phyloP scores from a whole-genome alignment of 352 stramenopile species.

The Phytophthora uliginosa region DNA sequence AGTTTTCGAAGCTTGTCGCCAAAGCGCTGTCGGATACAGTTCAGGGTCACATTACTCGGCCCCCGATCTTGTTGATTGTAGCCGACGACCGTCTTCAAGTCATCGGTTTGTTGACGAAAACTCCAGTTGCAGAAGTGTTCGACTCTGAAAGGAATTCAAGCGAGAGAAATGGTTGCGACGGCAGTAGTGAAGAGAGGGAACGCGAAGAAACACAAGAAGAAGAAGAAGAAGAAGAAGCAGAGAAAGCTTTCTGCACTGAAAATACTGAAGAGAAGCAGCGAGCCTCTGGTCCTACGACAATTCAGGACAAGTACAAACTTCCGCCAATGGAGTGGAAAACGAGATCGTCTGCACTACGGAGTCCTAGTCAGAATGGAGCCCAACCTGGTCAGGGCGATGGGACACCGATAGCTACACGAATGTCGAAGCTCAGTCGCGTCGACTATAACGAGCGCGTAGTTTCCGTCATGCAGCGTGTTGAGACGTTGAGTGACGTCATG shows the following conservation, averaged over 20 bases:
- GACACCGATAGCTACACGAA: neutral
- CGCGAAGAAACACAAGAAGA: slow-evolving; percentile 6
- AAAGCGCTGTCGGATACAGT: slow-evolving; percentile 10
- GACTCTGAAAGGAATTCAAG: slow-evolving; percentile 3
- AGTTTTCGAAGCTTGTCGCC: slow-evolving; percentile 18
- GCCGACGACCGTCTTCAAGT: slow-evolving; percentile 27
- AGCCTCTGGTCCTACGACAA: slow-evolving; percentile 30
- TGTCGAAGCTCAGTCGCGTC: slow-evolving; percentile 35
- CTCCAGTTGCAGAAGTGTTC: neutral
- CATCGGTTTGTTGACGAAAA: slow-evolving; percentile 19
- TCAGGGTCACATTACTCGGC: slow-evolving; percentile 8
- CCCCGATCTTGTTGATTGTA: slow-evolving; percentile 29
- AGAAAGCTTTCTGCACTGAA: neutral
- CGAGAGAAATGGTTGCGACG: neutral
- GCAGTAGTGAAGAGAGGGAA: neutral
- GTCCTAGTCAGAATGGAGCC: neutral
- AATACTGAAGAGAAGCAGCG: neutral
- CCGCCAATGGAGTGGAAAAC: slow-evolving; percentile 43
- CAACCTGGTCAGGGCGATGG: neutral
- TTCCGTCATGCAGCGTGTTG: slow-evolving; percentile 44
- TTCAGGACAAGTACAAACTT: slow-evolving; percentile 60
- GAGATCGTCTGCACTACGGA: neutral
- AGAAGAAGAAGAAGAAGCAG: neutral
- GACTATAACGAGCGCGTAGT: slow-evolving; percentile 56
- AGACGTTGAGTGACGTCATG: slow-evolving; percentile 46